A percentile compares a stretch with the other conserved stretches of the same genome.
phyloP scores from a whole-genome alignment of 306 rosid genomes.

The Mimosa pudica region DNA sequence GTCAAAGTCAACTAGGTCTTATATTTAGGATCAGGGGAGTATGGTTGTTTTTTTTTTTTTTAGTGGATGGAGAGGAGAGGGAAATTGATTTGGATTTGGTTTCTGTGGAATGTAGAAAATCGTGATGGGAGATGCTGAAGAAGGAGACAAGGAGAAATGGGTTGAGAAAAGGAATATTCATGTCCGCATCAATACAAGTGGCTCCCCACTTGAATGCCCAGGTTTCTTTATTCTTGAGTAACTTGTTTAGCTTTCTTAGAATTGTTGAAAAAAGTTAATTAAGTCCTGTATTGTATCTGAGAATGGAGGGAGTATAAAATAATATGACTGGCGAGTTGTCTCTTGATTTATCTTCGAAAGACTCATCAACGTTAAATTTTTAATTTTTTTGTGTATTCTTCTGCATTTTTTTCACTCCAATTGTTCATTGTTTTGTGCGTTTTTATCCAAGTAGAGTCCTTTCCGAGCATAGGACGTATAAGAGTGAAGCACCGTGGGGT shows the following conservation, averaged over 20 bases:
- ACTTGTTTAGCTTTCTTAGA: too few relatives aligned
- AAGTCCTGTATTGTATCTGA: too few relatives aligned
- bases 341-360: not conserved
- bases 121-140: constrained; percentile 54
- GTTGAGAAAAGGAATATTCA: constrained; percentile 65
- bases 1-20: too few relatives aligned
- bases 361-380: not conserved
- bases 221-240: constrained; percentile 38
- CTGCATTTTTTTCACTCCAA: not conserved
- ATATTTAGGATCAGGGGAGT: too few relatives aligned
- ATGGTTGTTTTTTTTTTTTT: not conserved
- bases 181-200: constrained; percentile 66
- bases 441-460: constrained; percentile 61
- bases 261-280: too few relatives aligned
- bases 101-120: constrained; percentile 51
- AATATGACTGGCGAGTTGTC: not conserved
- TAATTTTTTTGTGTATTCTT: not conserved
- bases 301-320: too few relatives aligned
- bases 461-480: constrained; percentile 84
- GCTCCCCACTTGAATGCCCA: constrained; percentile 82
- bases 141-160: constrained; percentile 28
- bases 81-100: constrained; percentile 31
- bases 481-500: constrained; percentile 86
- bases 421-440: constrained; percentile 12
- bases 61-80: not conserved